phyloP scores from a whole-genome alignment of 23 red algal genomes.

The Gracilaria gracilis region DNA sequence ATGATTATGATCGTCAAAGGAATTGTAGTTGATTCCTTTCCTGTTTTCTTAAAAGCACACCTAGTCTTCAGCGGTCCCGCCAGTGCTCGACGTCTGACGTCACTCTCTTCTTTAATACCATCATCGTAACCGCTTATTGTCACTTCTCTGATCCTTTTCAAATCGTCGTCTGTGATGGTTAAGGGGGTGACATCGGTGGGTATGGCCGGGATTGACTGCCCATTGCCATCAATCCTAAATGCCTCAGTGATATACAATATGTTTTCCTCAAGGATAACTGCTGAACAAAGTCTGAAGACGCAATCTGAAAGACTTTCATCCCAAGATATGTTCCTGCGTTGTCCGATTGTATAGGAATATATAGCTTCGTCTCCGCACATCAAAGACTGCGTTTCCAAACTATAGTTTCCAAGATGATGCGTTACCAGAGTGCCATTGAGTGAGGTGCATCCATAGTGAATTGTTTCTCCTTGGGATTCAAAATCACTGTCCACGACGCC shows the following conservation, averaged over 20 bases:
- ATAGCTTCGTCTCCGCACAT: not conserved
- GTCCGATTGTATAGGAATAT: not conserved
- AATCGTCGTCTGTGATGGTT: not conserved
- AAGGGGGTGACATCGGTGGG: not conserved
- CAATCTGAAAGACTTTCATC: not conserved
- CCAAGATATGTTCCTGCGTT: not conserved
- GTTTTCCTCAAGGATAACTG: not conserved
- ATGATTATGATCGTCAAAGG: not conserved
- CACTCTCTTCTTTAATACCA: not conserved
- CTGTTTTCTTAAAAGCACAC: not conserved
- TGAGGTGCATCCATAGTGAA: constrained; percentile 9
- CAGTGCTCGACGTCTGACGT: not conserved
- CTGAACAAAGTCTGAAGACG: not conserved
- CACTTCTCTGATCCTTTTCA: not conserved
- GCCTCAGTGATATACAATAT: not conserved
- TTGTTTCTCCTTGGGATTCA: not conserved
- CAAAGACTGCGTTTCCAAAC: not conserved
- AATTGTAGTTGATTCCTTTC: not conserved
- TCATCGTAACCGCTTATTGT: not conserved
- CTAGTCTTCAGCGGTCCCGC: not conserved
- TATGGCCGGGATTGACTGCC: not conserved
- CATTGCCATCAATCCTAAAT: not conserved
- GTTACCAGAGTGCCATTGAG: not conserved
- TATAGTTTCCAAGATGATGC: constrained; percentile 20
- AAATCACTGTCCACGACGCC: not conserved